These are phyloP conservation scores for Sordariomycetes sp. DNA, from an alignment of 2,329 filamentous ascomycete species.

Conservation along the genomic window DNA sequence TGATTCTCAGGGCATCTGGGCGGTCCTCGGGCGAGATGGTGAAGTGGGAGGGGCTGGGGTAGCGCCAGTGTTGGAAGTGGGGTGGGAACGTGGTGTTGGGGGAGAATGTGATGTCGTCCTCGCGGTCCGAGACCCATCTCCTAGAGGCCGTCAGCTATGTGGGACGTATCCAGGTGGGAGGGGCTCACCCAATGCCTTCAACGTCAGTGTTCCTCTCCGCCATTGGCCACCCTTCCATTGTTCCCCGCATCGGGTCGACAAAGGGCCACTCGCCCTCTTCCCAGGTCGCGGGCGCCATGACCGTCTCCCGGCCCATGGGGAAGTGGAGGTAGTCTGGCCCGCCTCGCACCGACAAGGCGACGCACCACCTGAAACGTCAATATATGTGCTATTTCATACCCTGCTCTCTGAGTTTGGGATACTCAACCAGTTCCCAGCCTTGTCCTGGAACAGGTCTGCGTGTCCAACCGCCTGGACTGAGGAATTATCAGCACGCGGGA, in stretches of 20 bases:
- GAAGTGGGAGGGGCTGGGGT: constrained; percentile 30
- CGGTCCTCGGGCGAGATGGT: constrained; percentile 26
- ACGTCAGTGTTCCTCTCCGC: constrained; percentile 17
- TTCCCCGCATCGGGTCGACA: constrained; percentile 13
- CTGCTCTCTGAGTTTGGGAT: neutral
- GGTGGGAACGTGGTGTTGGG: constrained; percentile 28
- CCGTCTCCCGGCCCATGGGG: constrained; percentile 41
- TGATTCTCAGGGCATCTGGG: constrained; percentile 28
- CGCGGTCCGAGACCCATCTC: constrained; percentile 3
- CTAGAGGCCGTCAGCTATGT: neutral
- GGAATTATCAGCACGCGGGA: neutral
- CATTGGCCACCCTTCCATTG: constrained; percentile 23
- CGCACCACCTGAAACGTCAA: constrained; percentile 21
- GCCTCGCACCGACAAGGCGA: constrained; percentile 29
- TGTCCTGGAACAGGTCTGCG: constrained; percentile 28
- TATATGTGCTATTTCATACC: neutral
- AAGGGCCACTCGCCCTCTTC: constrained; percentile 32
- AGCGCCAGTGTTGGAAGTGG: constrained; percentile 44
- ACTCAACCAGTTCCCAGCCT: constrained; percentile 27
- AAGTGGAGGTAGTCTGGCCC: constrained; percentile 26
- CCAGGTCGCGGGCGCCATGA: constrained; percentile 35
- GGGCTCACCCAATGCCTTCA: constrained; percentile 13
- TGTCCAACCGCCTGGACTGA: constrained; percentile 27
- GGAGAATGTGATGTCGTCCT: constrained; percentile 18
- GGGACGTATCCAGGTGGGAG: neutral